Evolutionary conservation across 208 protist species (phyloP), one percentile per base, ranked within the genome.

Genomic region (Paratrypanosoma confusum): DNA sequence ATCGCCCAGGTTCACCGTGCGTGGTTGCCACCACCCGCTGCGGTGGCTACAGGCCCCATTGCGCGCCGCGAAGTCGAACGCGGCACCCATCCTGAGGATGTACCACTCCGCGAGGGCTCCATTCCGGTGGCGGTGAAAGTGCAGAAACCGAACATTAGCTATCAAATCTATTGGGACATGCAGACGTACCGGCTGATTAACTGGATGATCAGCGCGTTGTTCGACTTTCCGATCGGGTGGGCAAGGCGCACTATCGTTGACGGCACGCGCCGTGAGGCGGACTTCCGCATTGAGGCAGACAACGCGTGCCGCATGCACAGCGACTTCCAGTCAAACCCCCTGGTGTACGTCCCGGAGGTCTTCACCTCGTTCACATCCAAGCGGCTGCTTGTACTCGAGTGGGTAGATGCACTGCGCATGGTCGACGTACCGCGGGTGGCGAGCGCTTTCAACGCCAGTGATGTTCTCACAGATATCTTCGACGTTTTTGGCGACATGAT

Each of bases 1-100:
- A 79, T 98, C 24, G 95, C 95, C 20, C 94, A 98, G 66, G 90
- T 96, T 16, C 83, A 94, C 50, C 58, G 61, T 3, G 84, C 82
- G 18, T 52, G 64, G 54, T 37, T 95, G 26, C 58, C 60, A 1
- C 49, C 49, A 3, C 33, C 50, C 16, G 36, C 14, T 10, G 46
- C 51, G 24, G 31, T 37, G 20, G 63, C 50, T 6, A 52, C 50
- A 2, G 18, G 54, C 1, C 47, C 58, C 24, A 40, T 21, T 26
- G 21, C 22, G 18, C 1, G 48, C 23, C 10, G 39, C 20, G 5
- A 31, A 17, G 33, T 6, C 22, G 21, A 29, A 3, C 36, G 24
- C 28, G 29, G 39, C 13, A 10, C 13, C 28, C 8, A 8, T 5
- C 43, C 43, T 18, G n/a, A n/a, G n/a, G n/a, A n/a, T n/a, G n/a